Conservation (phyloP, 225 moss, liverwort and hornwort genomes). For the Rhytidiadelphus loreus region DNA sequence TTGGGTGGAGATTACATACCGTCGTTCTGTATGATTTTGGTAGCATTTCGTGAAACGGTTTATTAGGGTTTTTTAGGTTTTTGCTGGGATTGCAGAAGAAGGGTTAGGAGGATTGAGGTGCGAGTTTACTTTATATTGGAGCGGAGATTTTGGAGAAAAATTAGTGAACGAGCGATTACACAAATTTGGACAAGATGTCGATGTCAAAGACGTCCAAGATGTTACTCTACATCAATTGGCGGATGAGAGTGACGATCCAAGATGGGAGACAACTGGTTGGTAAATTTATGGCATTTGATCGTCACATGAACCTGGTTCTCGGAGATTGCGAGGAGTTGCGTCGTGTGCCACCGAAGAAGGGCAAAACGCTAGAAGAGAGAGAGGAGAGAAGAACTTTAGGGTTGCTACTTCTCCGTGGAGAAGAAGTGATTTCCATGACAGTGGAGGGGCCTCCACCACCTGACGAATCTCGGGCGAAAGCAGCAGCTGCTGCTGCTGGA, state of each 20-base stretch:
- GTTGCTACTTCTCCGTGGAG: conserved; percentile 72
- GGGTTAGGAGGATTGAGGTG: background rate
- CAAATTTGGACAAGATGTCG: conserved; percentile 37
- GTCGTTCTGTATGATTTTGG: background rate
- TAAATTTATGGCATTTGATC: conserved; percentile 96
- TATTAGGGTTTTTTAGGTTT: background rate
- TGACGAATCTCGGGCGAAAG: conserved; percentile 86
- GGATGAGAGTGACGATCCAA: conserved; percentile 88
- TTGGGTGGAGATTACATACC: background rate
- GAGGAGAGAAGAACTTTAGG: conserved; percentile 87
- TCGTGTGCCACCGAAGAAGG: conserved; percentile 79
- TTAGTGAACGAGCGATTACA: background rate
- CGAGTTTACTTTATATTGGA: background rate
- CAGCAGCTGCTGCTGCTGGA: conserved; percentile 64
- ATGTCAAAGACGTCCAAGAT: conserved; percentile 94
- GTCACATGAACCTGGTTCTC: conserved; percentile 90
- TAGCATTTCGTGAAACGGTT: background rate
- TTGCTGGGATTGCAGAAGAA: background rate
- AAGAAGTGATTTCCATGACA: conserved; percentile 94
- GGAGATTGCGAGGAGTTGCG: conserved; percentile 93
- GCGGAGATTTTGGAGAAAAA: conserved; percentile 26
- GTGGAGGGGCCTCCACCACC: conserved; percentile 97
- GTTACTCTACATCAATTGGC: conserved; percentile 37
- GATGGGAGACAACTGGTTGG: conserved; percentile 79
- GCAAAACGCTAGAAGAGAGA: conserved; percentile 71